phyloP scores from a whole-genome alignment of 345 rosid genomes.

The Eucalyptus paniculata region DNA sequence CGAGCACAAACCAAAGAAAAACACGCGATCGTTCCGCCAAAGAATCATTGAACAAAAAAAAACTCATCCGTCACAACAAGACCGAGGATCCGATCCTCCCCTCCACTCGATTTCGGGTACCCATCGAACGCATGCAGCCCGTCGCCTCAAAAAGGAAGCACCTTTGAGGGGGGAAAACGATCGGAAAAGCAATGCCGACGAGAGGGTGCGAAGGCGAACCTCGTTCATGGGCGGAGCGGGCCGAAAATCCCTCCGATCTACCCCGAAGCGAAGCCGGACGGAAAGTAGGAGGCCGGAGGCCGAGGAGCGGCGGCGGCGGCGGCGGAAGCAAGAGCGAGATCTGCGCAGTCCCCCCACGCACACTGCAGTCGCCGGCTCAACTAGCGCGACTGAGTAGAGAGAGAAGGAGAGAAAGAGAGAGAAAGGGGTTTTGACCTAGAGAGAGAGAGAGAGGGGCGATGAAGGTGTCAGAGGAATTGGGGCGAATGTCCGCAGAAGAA shows the following conservation, averaged over 20 bases:
- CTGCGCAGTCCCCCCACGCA: background rate
- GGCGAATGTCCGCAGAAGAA: conserved; percentile 22
- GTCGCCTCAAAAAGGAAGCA: background rate
- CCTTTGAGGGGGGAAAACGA: background rate
- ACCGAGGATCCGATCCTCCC: background rate
- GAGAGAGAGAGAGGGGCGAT: background rate
- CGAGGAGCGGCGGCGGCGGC: background rate
- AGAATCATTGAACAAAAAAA: background rate
- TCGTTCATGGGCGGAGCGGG: conserved; percentile 6
- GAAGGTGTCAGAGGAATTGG: conserved; percentile 3
- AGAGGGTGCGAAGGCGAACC: conserved; percentile 1
- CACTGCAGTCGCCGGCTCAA: background rate
- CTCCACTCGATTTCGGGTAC: background rate
- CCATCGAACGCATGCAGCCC: background rate
- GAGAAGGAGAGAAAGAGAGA: background rate
- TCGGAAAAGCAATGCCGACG: background rate
- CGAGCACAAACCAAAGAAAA: background rate
- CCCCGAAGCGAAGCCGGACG: background rate
- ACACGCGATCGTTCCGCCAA: background rate
- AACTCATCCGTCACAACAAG: background rate
- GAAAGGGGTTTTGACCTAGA: background rate
- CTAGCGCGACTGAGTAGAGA: background rate
- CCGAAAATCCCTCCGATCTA: conserved; percentile 14
- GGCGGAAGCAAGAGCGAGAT: background rate
- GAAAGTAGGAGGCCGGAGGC: background rate